Evolutionary conservation across 129 eudicot species (phyloP).

Genomic region (Arctium lappa): DNA sequence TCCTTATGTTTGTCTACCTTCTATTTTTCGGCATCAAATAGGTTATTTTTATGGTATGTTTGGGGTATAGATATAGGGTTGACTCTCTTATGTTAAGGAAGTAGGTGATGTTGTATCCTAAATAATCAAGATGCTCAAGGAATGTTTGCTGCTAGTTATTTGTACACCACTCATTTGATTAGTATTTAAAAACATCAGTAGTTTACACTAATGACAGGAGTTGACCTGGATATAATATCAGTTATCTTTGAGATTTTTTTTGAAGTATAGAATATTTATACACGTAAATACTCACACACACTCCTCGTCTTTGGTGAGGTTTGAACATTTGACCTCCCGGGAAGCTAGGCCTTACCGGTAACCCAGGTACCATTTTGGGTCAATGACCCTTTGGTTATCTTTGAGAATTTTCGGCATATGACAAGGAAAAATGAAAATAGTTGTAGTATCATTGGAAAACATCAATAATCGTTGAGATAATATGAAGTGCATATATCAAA

Average conservation of each 20-base stretch:
- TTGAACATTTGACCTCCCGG: no score
- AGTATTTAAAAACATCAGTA: background rate
- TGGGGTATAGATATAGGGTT: background rate
- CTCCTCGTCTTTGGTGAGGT: background rate
- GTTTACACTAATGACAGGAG: background rate
- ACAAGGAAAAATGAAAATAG: background rate
- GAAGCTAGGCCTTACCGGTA: background rate
- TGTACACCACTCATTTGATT: background rate
- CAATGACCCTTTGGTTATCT: background rate
- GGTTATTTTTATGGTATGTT: background rate
- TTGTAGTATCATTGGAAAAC: background rate
- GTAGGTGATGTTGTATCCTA: background rate
- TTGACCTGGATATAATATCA: background rate
- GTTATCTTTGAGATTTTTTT: background rate
- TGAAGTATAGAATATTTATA: background rate
- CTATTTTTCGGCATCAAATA: background rate
- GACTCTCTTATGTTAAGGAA: background rate
- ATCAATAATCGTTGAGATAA: background rate
- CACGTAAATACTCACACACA: background rate
- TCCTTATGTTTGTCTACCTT: background rate
- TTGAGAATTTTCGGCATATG: background rate
- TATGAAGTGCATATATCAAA: background rate
- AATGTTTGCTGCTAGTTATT: background rate
- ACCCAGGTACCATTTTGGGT: background rate
- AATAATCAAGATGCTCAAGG: slow-evolving; percentile 6